Percentiles rank a stretch among this genome's conserved stretches.
phyloP scores from a whole-genome alignment of 2,329 filamentous ascomycete species.

The Neofusicoccum sp. region DNA sequence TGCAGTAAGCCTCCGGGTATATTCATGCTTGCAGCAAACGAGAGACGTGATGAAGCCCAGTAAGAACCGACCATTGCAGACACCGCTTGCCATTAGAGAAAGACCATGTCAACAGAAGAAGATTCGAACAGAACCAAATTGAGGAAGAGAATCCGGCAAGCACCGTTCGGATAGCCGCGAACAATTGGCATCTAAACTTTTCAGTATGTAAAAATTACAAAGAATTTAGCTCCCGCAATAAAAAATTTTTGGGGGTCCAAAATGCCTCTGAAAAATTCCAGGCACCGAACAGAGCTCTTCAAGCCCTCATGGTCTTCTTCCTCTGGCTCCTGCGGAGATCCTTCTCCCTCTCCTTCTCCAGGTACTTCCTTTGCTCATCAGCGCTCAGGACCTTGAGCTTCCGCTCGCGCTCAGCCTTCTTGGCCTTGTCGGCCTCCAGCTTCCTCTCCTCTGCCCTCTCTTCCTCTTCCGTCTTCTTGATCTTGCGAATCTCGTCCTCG shows the following conservation, averaged over 20 bases:
- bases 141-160: neutral
- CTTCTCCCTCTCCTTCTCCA: conserved; percentile 85
- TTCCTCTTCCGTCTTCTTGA: conserved; percentile 75
- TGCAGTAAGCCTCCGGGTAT: too few species aligned
- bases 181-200: conserved; percentile 6
- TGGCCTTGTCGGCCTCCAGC: conserved; percentile 59
- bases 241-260: neutral
- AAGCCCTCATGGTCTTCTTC: conserved; percentile 53
- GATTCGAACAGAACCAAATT: neutral
- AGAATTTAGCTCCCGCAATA: neutral
- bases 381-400: conserved; percentile 71
- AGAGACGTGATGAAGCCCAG: too few species aligned
- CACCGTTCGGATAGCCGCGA: neutral
- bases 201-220: conserved; percentile 2
- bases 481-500: conserved; percentile 74
- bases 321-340: conserved; percentile 69
- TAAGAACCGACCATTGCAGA: too few species aligned
- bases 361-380: conserved; percentile 52
- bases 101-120: too few species aligned
- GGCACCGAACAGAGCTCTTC: neutral
- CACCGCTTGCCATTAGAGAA: too few species aligned
- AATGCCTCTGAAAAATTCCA: neutral
- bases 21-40: too few species aligned
- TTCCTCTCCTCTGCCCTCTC: conserved; percentile 63
- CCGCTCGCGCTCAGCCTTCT: conserved; percentile 71